These are phyloP conservation scores for Trifolium subterraneum DNA, from an alignment of 306 rosid genomes.

Conservation along the genomic window DNA sequence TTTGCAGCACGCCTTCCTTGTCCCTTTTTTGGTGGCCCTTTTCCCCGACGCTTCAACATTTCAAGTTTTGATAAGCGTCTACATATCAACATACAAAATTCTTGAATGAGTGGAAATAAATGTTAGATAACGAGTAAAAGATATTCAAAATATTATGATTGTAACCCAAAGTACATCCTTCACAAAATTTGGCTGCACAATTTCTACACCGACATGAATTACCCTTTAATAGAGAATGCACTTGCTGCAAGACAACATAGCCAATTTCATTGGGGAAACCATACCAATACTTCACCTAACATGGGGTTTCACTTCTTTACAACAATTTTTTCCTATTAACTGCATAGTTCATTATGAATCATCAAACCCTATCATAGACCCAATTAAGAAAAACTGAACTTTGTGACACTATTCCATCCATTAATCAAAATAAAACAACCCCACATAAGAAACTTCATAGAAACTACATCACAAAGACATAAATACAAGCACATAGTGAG, in stretches of 20 bases:
- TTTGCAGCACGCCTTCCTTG: slow-evolving; percentile 87
- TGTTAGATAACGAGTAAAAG: slow-evolving; percentile 13
- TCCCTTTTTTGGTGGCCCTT: slow-evolving; percentile 95
- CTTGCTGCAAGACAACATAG: slow-evolving; percentile 22
- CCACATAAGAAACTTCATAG: neutral
- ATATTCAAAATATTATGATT: neutral
- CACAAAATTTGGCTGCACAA: slow-evolving; percentile 30
- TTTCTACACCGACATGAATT: neutral
- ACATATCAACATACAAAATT: slow-evolving; percentile 11
- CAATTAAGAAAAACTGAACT: neutral
- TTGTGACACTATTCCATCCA: neutral
- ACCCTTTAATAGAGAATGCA: slow-evolving; percentile 18
- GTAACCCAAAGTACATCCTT: slow-evolving; percentile 29
- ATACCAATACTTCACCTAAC: neutral
- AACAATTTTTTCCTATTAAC: neutral
- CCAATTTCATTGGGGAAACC: slow-evolving; percentile 30
- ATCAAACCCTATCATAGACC: neutral
- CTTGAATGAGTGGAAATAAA: slow-evolving; percentile 21
- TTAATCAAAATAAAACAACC: neutral
- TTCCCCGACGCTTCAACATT: slow-evolving; percentile 95
- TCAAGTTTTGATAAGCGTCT: slow-evolving; percentile 87
- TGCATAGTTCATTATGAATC: neutral
- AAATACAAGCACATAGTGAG: neutral
- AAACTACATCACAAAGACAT: neutral
- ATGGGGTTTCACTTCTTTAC: neutral